These are phyloP conservation scores for Nitzschia sp. DNA, from an alignment of 108 stramenopile genomes.

Conservation along the genomic window DNA sequence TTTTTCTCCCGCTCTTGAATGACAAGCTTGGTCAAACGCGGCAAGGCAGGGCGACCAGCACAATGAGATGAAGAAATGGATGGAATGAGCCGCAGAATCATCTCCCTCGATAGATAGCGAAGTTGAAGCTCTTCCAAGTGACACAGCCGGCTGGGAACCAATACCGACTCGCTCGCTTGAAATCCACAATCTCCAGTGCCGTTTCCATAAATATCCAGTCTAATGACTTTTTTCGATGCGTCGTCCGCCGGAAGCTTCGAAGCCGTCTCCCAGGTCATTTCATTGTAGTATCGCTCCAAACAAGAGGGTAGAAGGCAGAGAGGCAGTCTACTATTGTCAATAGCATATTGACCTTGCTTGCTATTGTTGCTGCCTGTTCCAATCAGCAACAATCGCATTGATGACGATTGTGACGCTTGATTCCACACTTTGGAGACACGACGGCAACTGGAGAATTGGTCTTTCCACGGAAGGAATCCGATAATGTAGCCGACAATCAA, in stretches of 20 bases:
- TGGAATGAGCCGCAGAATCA: background rate
- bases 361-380: background rate
- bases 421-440: constrained; percentile 6
- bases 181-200: background rate
- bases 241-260: background rate
- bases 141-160: background rate
- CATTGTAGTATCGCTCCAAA: background rate
- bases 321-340: no score
- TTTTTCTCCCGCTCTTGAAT: background rate
- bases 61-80: no score
- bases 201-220: background rate
- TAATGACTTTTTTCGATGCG: background rate
- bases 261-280: background rate
- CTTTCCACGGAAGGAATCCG: constrained; percentile 7
- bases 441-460: constrained; percentile 1
- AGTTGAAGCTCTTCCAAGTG: background rate
- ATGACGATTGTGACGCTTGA: background rate
- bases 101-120: background rate
- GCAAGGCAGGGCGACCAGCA: no score
- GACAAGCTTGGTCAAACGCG: background rate
- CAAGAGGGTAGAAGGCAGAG: background rate
- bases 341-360: background rate
- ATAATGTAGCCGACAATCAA: constrained; percentile 2
- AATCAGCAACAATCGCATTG: background rate
- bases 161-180: background rate